phyloP scores from a whole-genome alignment of 1,284 basidiomycete species.

The Quambalaria eucalypti region DNA sequence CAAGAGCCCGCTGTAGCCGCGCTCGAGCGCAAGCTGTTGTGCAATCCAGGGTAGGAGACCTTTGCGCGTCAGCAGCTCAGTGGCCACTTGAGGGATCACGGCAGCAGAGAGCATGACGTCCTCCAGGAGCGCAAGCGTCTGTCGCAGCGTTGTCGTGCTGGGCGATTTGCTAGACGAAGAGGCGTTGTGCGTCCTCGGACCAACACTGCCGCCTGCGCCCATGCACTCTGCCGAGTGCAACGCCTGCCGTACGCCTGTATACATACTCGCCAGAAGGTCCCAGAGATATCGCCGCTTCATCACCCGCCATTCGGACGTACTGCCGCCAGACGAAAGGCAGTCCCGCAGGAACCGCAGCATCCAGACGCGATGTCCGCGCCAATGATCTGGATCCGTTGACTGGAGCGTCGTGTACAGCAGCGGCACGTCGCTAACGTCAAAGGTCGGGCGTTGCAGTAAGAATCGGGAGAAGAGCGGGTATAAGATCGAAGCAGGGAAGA shows the following conservation, averaged over 20 bases:
- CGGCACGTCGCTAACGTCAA: constrained; percentile 70
- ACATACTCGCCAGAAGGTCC: constrained; percentile 73
- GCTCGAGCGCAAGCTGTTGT: neutral
- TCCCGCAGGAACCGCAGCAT: constrained; percentile 75
- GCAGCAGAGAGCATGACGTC: neutral
- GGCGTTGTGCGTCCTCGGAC: neutral
- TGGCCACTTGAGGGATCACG: neutral
- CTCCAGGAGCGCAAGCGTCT: neutral
- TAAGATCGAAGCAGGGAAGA: constrained; percentile 67
- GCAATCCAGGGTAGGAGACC: neutral
- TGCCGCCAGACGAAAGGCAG: constrained; percentile 57
- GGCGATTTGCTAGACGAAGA: neutral
- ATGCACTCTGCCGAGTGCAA: neutral
- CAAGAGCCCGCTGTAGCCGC: neutral
- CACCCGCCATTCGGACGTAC: constrained; percentile 66
- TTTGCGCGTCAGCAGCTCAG: neutral
- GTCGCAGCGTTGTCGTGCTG: neutral
- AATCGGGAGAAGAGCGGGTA: constrained; percentile 72
- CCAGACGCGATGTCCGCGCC: constrained; percentile 69
- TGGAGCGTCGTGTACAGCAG: constrained; percentile 78
- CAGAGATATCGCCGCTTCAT: constrained; percentile 73
- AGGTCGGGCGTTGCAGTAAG: constrained; percentile 67
- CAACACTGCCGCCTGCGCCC: neutral
- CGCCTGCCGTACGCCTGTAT: constrained; percentile 48
- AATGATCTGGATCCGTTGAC: constrained; percentile 62